Percentiles rank a stretch among this genome's conserved stretches.
These are phyloP conservation scores for Pterulicium gracile DNA, from an alignment of 1,284 basidiomycete species.

Conservation along the genomic window DNA sequence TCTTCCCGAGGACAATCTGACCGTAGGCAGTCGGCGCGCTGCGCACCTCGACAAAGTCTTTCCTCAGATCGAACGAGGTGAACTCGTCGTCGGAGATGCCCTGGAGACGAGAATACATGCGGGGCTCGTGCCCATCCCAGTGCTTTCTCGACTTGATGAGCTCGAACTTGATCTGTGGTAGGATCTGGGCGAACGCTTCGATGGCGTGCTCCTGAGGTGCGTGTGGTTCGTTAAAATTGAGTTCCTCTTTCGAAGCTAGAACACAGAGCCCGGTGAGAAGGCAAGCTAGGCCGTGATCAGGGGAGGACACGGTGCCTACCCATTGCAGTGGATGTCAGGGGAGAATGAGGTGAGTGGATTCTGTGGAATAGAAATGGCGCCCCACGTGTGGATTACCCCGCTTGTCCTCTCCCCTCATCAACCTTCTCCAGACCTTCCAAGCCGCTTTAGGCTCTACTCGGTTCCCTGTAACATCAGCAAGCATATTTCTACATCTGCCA, in stretches of 20 bases:
- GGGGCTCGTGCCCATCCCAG: slow-evolving; percentile 65
- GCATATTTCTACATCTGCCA: too few species aligned
- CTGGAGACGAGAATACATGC: slow-evolving; percentile 57
- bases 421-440: too few species aligned
- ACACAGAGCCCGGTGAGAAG: background rate
- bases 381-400: too few species aligned
- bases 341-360: background rate
- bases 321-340: background rate
- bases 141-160: slow-evolving; percentile 52
- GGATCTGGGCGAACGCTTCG: slow-evolving; percentile 48
- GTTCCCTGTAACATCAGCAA: too few species aligned
- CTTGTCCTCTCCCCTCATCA: too few species aligned
- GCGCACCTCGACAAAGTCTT: slow-evolving; percentile 48
- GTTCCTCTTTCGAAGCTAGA: slow-evolving; percentile 44
- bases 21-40: slow-evolving; percentile 46
- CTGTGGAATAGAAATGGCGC: too few species aligned
- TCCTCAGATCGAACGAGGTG: slow-evolving; percentile 36
- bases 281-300: background rate
- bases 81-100: slow-evolving; percentile 43
- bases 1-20: slow-evolving; percentile 64
- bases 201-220: slow-evolving; percentile 44
- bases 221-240: slow-evolving; percentile 49
- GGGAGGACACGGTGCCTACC: background rate
- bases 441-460: too few species aligned
- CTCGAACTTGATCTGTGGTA: slow-evolving; percentile 46